Base-by-base conservation (phyloP, 1,284 basidiomycete species). In the Apiotrichum veenhuisii region DNA sequence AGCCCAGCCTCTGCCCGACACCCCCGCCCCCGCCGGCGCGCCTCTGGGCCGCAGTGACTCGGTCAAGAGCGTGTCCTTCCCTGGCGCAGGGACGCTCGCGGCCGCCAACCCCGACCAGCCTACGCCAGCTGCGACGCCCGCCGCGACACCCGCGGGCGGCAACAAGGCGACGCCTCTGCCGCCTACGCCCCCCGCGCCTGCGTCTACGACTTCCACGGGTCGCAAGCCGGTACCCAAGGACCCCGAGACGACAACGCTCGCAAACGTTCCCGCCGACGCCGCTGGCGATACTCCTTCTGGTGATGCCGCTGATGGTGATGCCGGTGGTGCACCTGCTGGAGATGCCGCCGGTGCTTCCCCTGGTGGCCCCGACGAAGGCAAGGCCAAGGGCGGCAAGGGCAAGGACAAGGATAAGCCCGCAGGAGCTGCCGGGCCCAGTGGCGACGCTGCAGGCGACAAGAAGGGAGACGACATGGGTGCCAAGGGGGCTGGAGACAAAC, bases 141-240 rank as follows among this genome's bases (percentile, higher is more conserved):
- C 45, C 5, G 20, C 22, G 8, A 36, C 46, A 11, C 46, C 48
- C 25, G 25, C 37, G 2, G 48, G 36, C 5, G 48, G 34, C 36
- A 27, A 49, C 23, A 38, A 49, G 11, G 46, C 25, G 12, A 37
- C 3, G 34, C 22, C 46, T 8, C 33, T 48, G 5, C 22, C 30
- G 27, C 10, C 46, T 20, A 25, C 46, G 34, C 33, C 46, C 15
- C 23, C 46, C n/a, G n/a, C 20, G 26, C 14, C 45, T 8, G 12
- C 27, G 12, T 20, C 18, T 25, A 10, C 25, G 23, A 27, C 15
- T 11, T 10, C 7, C 22, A 3, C 36, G 20, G 43, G 48, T 33
- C 46, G 47, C 40, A 55, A 55, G 47, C 38, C 53, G 3, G 53
- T 55, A 2, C 47, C 44, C 26, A 33, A 34, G 18, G 45, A 47